Percentiles rank a stretch among this genome's conserved stretches.
phyloP scores from a whole-genome alignment of 768 basidiomycete species.

The Russula sp. region DNA sequence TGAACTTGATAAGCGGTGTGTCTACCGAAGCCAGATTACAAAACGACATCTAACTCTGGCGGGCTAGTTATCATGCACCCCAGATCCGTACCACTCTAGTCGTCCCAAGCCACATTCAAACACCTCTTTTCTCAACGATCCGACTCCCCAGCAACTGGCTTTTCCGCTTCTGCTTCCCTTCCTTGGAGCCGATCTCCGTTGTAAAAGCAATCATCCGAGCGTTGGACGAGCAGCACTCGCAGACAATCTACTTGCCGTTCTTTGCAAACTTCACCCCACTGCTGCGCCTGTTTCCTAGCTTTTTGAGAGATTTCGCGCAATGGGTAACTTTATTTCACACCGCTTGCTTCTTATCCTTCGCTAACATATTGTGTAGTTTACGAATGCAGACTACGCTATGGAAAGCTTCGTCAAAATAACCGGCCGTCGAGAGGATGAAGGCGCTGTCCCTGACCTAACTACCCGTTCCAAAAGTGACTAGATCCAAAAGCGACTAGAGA shows the following conservation, averaged over 20 bases:
- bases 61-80: constrained; percentile 58
- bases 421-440: constrained; percentile 28
- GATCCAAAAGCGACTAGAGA: constrained; percentile 24
- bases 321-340: constrained; percentile 48
- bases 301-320: constrained; percentile 68
- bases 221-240: constrained; percentile 75
- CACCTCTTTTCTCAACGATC: constrained; percentile 69
- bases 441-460: constrained; percentile 11
- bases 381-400: constrained; percentile 73
- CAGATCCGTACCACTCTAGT: constrained; percentile 85
- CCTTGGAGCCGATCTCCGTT: constrained; percentile 65
- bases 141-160: constrained; percentile 48
- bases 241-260: constrained; percentile 68
- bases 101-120: constrained; percentile 74
- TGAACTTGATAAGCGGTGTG: constrained; percentile 78
- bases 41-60: constrained; percentile 33
- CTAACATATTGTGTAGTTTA: constrained; percentile 42
- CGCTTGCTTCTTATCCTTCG: not conserved
- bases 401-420: constrained; percentile 55
- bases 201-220: constrained; percentile 81
- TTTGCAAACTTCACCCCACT: constrained; percentile 60
- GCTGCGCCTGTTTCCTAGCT: constrained; percentile 63
- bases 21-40: constrained; percentile 1
- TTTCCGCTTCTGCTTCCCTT: constrained; percentile 74
- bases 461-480: constrained; percentile 20